These are phyloP conservation scores for Ramaria rubella DNA, from an alignment of 768 basidiomycete species.

Conservation along the genomic window DNA sequence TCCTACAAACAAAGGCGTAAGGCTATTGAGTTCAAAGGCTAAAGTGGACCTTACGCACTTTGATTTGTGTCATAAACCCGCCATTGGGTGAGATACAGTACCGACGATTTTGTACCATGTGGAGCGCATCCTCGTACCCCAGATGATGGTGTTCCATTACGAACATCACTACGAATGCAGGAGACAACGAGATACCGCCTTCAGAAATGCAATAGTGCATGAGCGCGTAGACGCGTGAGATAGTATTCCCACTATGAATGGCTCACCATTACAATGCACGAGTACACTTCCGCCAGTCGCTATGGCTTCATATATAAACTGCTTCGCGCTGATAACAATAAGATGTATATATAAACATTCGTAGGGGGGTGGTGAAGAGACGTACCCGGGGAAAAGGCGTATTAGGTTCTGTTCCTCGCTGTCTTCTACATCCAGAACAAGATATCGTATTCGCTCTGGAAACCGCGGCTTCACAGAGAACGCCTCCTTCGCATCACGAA, in stretches of 20 bases:
- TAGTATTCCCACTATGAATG: not conserved
- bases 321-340: slow-evolving; percentile 49
- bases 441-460: slow-evolving; percentile 67
- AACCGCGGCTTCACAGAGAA: slow-evolving; percentile 87
- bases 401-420: slow-evolving; percentile 95
- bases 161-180: slow-evolving; percentile 88
- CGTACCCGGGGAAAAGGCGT: slow-evolving; percentile 78
- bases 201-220: not conserved
- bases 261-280: slow-evolving; percentile 82
- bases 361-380: slow-evolving; percentile 9
- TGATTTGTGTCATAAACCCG: slow-evolving; percentile 88
- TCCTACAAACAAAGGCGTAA: slow-evolving; percentile 43
- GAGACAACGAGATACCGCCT: slow-evolving; percentile 86
- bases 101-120: slow-evolving; percentile 81
- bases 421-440: slow-evolving; percentile 83
- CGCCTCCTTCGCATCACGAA: slow-evolving; percentile 83
- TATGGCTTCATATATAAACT: slow-evolving; percentile 69
- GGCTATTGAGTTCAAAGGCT: not conserved
- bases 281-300: slow-evolving; percentile 65
- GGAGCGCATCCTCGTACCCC: slow-evolving; percentile 84
- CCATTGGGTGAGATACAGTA: slow-evolving; percentile 93
- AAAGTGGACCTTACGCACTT: slow-evolving; percentile 37
- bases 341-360: not conserved
- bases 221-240: not conserved
- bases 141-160: slow-evolving; percentile 81